phyloP scores from a whole-genome alignment of 352 stramenopile genomes.

The Thraustochytrium sp. region DNA sequence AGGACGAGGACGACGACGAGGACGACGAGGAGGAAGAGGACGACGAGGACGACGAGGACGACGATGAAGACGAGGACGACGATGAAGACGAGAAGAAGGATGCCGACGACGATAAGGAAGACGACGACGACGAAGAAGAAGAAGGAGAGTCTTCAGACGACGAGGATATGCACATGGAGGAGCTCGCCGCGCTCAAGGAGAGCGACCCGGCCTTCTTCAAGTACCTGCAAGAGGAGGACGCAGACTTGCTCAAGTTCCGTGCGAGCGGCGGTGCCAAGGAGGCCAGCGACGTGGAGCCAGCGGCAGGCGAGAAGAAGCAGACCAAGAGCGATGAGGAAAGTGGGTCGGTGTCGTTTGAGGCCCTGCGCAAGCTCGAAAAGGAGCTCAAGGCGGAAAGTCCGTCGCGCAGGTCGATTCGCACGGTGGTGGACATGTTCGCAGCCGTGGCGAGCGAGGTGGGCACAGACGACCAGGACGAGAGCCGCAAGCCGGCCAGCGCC shows the following conservation, averaged over 20 bases:
- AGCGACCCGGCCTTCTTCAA: conserved; percentile 35
- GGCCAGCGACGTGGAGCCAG: not conserved
- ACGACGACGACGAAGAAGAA: not conserved
- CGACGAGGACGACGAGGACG: not conserved
- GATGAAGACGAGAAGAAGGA: not conserved
- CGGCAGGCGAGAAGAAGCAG: not conserved
- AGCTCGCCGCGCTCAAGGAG: conserved; percentile 20
- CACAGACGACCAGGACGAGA: not conserved
- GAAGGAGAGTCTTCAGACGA: not conserved
- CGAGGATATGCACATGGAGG: not conserved
- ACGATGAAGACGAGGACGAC: not conserved
- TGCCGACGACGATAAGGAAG: not conserved
- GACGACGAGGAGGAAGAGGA: not conserved
- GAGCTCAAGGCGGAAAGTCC: not conserved
- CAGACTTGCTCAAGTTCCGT: not conserved
- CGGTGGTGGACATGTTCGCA: not conserved
- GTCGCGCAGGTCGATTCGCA: not conserved
- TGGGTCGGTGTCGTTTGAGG: not conserved
- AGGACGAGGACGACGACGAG: not conserved
- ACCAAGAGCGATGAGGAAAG: not conserved
- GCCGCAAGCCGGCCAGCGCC: not conserved
- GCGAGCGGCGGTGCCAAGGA: not conserved
- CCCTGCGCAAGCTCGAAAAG: not conserved
- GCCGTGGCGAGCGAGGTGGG: not conserved
- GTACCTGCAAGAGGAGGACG: not conserved